A percentile compares a stretch with the other conserved stretches of the same genome.
Evolutionary conservation across 768 basidiomycete species (phyloP).

Genomic region (Tulasnella sp.): DNA sequence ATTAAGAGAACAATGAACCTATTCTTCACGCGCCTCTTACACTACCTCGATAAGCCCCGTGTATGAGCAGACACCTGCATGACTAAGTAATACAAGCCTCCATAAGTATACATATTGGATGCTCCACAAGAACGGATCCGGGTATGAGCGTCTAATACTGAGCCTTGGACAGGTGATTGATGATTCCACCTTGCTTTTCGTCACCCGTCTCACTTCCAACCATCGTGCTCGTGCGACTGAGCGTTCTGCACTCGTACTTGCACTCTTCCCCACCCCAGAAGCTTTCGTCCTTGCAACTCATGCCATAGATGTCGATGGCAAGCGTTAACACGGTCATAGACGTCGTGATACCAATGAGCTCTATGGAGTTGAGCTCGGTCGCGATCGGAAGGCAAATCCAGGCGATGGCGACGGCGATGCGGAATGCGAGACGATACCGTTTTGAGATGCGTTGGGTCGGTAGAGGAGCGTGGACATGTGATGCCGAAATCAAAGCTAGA

Average conservation of each 20-base stretch:
- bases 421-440: slow-evolving; percentile 3
- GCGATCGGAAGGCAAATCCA: slow-evolving; percentile 1
- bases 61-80: too few species aligned
- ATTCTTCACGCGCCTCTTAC: too few species aligned
- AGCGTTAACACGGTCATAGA: not conserved
- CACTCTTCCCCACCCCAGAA: slow-evolving; percentile 2
- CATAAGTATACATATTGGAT: not conserved
- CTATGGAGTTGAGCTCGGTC: slow-evolving; percentile 6
- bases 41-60: too few species aligned
- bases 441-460: not conserved
- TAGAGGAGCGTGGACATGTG: slow-evolving; percentile 1
- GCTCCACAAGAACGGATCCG: not conserved
- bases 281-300: not conserved
- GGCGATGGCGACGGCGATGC: not conserved
- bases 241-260: not conserved
- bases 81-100: not conserved
- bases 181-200: not conserved
- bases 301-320: not conserved
- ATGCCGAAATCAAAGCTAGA: not conserved
- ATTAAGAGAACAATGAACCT: too few species aligned
- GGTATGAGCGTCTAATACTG: not conserved
- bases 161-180: not conserved
- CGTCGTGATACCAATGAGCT: slow-evolving; percentile 3
- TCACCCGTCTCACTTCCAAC: not conserved
- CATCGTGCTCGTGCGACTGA: not conserved